These are phyloP conservation scores for Echria macrotheca DNA, from an alignment of 495 filamentous ascomycete genomes.

Conservation along the genomic window DNA sequence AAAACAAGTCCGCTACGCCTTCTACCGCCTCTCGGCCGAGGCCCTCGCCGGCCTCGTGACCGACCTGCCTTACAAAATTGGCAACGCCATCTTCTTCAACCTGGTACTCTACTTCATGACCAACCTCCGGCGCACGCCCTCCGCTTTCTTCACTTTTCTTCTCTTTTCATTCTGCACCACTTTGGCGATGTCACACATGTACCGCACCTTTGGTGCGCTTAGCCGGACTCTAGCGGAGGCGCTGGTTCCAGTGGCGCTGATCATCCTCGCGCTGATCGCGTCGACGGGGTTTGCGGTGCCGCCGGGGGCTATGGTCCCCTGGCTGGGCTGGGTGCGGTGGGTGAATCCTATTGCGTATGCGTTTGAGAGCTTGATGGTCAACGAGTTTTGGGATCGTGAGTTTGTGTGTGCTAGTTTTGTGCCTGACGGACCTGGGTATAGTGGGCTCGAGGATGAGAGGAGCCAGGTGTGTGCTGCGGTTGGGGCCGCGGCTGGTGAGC, in stretches of 20 bases:
- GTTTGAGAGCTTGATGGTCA: constrained; percentile 62
- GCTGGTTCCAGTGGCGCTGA: constrained; percentile 61
- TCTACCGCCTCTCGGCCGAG: constrained; percentile 87
- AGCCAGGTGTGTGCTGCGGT: constrained; percentile 3
- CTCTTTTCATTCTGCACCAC: constrained; percentile 48
- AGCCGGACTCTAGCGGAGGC: constrained; percentile 64
- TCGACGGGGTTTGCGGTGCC: constrained; percentile 79
- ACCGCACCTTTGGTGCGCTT: constrained; percentile 63
- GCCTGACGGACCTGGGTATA: constrained; percentile 5
- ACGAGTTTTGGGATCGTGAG: constrained; percentile 38
- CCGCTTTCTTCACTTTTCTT: constrained; percentile 57
- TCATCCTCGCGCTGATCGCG: constrained; percentile 63
- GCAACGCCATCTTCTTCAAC: constrained; percentile 52
- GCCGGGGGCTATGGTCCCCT: constrained; percentile 63
- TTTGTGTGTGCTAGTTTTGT: constrained; percentile 4
- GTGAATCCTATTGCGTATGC: constrained; percentile 74
- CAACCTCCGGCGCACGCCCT: constrained; percentile 43
- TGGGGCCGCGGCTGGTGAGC: background rate
- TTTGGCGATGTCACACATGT: constrained; percentile 45
- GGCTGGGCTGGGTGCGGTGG: constrained; percentile 73
- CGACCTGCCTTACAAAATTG: constrained; percentile 68
- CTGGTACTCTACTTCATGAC: constrained; percentile 80
- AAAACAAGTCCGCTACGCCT: constrained; percentile 80
- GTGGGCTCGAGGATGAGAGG: background rate
- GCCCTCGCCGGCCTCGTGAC: constrained; percentile 76